Conservation (phyloP, 106 monocot species). For the Gastrodia elata region DNA sequence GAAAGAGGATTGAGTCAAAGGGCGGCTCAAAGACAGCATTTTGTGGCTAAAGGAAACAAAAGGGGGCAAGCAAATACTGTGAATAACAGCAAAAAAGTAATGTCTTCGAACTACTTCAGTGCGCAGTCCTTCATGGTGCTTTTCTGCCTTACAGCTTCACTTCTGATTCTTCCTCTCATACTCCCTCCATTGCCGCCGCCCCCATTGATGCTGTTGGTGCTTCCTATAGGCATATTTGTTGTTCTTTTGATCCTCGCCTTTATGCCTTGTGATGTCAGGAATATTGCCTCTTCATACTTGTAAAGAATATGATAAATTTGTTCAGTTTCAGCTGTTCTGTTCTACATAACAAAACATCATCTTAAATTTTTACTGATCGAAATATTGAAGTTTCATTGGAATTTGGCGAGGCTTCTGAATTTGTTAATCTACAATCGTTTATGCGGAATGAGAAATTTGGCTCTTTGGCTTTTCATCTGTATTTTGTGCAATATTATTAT, state of each 20-base stretch:
- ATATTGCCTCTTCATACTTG: conserved; percentile 21
- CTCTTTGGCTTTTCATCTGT: too few species aligned
- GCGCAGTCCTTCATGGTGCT: conserved; percentile 32
- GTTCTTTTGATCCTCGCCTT: conserved; percentile 34
- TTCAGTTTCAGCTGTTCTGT: neutral
- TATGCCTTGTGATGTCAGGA: conserved; percentile 25
- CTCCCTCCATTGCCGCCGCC: conserved; percentile 52
- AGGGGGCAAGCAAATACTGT: neutral
- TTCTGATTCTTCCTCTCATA: conserved; percentile 45
- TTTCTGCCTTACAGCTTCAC: conserved; percentile 20
- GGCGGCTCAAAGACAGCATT: neutral
- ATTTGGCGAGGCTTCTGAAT: too few species aligned
- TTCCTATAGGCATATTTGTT: conserved; percentile 34
- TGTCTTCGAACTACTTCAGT: conserved; percentile 15
- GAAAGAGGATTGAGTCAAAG: neutral
- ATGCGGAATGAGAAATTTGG: too few species aligned
- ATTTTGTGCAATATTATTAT: too few species aligned
- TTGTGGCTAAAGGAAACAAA: neutral
- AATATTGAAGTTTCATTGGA: too few species aligned
- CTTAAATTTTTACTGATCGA: too few species aligned
- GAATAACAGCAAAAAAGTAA: neutral
- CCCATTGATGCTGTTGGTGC: conserved; percentile 31
- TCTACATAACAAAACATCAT: neutral
- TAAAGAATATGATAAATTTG: neutral
- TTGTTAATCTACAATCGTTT: too few species aligned